Conservation (phyloP, 352 stramenopile genomes). For the Phytophthora rubi region DNA sequence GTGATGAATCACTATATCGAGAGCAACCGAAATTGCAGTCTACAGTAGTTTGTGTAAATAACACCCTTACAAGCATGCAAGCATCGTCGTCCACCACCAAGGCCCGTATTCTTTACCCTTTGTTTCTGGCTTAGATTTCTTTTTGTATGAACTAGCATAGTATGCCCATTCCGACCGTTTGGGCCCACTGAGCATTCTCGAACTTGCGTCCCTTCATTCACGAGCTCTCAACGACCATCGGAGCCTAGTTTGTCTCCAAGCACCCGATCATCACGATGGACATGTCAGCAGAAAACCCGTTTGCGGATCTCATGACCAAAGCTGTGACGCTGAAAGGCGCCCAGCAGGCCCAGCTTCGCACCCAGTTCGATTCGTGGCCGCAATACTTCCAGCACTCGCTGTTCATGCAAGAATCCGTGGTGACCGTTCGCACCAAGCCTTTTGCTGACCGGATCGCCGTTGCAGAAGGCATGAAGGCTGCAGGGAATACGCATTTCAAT, state of each 20-base stretch:
- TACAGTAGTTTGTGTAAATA: no score
- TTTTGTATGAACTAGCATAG: no score
- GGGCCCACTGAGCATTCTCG: conserved; percentile 4
- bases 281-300: conserved; percentile 71
- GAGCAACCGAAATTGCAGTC: no score
- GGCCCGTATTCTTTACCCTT: no score
- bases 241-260: background rate
- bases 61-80: no score
- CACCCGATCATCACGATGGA: conserved; percentile 47
- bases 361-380: conserved; percentile 76
- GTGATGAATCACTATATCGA: no score
- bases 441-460: conserved; percentile 65
- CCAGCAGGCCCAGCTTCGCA: conserved; percentile 81
- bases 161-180: background rate
- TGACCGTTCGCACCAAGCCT: conserved; percentile 42
- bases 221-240: background rate
- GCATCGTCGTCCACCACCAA: no score
- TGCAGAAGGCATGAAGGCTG: conserved; percentile 71
- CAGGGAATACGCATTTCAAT: conserved; percentile 69
- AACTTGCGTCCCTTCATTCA: conserved; percentile 33
- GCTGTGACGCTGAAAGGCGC: conserved; percentile 86
- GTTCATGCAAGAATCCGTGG: conserved; percentile 86
- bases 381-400: conserved; percentile 89
- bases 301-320: conserved; percentile 86
- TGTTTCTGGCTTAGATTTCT: no score